Base-by-base conservation (phyloP, 2,329 filamentous ascomycete species). In the Diaporthe vaccinii region DNA sequence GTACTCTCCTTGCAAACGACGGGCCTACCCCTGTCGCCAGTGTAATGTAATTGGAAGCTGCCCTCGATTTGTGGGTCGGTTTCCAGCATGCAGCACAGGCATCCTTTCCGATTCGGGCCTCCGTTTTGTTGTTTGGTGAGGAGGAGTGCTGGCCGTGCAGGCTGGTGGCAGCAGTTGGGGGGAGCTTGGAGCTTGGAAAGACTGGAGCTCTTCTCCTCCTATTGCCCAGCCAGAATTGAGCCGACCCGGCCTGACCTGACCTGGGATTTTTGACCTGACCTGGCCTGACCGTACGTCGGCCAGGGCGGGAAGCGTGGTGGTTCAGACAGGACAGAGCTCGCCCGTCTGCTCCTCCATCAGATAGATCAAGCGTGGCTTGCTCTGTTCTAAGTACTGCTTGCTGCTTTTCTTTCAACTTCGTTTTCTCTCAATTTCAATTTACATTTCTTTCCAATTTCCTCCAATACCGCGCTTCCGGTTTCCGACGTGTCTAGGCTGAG, bases 61-160 rank as follows among this genome's bases (percentile, higher is more conserved):
- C 65, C 46, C 34, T 69, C 49, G 17, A 69, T 41, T 41, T 53
- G 49, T 69, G 65, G 65, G 65, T 12, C 65, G 49, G 22, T 28
- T 55, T 41, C 41, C 65, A 69, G 49, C 46, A 22, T 69, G 49
- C 49, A 46, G 46, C 49, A 34, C 65, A 69, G 49, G 49, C 46
- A 69, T 55, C 65, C 49, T 69, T 69, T 41, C 65, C 65, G n/a
- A 41, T 69, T 41, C 34, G 65, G 65, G 65, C 65, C 49, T 69
- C 65, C 65, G 65, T 69, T 69, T 39, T 55, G 31, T 41, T 44
- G 65, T 28, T 55, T 69, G 65, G 49, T 55, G 65, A 55, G 49
- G 46, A 59, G 57, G n/a, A n/a, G 31, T 67, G 25, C 61, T 49
- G 41, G 28, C 61, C 28, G 17, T 25, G 61, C 25, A 46, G 41